A percentile compares a stretch with the other conserved stretches of the same genome.
Conservation (phyloP, 768 basidiomycete species). For the Macrolepiota dolichaula region DNA sequence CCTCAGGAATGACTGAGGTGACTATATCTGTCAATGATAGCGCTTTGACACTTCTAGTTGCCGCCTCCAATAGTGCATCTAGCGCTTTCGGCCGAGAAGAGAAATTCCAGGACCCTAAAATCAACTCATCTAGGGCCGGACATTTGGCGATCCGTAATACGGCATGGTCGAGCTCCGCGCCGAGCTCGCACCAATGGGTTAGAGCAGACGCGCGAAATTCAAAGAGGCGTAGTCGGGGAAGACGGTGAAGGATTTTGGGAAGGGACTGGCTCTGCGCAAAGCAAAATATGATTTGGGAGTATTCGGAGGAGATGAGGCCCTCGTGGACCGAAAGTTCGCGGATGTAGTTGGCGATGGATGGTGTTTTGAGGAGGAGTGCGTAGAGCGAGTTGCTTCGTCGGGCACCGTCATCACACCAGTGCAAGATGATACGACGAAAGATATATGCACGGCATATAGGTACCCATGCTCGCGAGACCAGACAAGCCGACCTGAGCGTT, state of each 20-base stretch:
- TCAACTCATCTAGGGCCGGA: slow-evolving; percentile 1
- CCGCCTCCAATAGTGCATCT: not conserved
- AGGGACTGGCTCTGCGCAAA: slow-evolving; percentile 2
- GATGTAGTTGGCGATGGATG: slow-evolving; percentile 4
- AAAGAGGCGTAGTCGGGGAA: slow-evolving; percentile 4
- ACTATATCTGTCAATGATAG: slow-evolving; percentile 8
- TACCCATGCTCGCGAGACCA: slow-evolving; percentile 7
- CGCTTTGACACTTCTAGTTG: not conserved
- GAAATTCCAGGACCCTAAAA: slow-evolving; percentile 11
- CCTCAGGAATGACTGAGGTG: slow-evolving; percentile 1
- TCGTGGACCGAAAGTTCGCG: slow-evolving; percentile 10
- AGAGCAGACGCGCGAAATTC: slow-evolving; percentile 9
- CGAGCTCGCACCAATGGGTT: slow-evolving; percentile 11
- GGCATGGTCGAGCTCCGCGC: slow-evolving; percentile 4
- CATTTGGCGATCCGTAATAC: not conserved
- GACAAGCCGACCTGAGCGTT: slow-evolving; percentile 6
- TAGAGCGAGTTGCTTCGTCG: slow-evolving; percentile 2
- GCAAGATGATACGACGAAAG: slow-evolving; percentile 10
- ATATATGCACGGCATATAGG: slow-evolving; percentile 5
- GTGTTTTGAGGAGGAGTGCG: not conserved
- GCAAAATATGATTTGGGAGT: slow-evolving; percentile 6
- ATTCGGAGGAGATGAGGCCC: slow-evolving; percentile 4
- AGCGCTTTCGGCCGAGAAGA: slow-evolving; percentile 7
- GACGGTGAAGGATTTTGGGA: slow-evolving; percentile 7
- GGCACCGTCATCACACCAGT: slow-evolving; percentile 9